phyloP scores from a whole-genome alignment of 495 filamentous ascomycete species.

The Penicillium nucicola region DNA sequence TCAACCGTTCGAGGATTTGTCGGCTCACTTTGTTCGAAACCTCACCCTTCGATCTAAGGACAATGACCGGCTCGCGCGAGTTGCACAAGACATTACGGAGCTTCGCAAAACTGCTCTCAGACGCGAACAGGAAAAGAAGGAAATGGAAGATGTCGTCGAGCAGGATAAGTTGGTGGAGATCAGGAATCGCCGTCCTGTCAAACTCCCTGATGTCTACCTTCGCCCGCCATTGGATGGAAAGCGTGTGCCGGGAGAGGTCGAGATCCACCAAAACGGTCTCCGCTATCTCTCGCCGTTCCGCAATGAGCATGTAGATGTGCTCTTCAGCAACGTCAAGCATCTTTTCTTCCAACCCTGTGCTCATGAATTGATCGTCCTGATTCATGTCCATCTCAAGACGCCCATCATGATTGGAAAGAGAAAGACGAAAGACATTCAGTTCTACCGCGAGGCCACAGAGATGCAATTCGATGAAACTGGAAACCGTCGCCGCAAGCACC shows the following conservation, averaged over 20 bases:
- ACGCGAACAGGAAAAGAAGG: conserved; percentile 96
- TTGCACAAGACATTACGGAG: conserved; percentile 85
- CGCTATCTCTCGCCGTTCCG: conserved; percentile 88
- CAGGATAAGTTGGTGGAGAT: conserved; percentile 95
- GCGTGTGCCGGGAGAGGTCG: conserved; percentile 88
- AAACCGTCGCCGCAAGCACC: conserved; percentile 93
- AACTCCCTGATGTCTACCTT: conserved; percentile 87
- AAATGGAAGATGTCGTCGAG: conserved; percentile 99
- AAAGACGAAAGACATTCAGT: conserved; percentile 98
- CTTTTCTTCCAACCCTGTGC: conserved; percentile 97
- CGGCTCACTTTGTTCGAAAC: conserved; percentile 92
- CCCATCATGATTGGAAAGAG: conserved; percentile 98
- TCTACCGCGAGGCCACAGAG: conserved; percentile 96
- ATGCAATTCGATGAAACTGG: conserved; percentile 99
- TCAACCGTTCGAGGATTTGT: conserved; percentile 94
- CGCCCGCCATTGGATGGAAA: conserved; percentile 94
- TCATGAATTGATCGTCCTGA: conserved; percentile 95
- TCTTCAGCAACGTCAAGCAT: conserved; percentile 98
- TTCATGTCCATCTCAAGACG: conserved; percentile 95
- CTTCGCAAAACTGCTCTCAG: conserved; percentile 88
- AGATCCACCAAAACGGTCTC: conserved; percentile 98
- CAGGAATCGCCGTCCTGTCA: conserved; percentile 81
- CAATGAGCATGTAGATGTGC: conserved; percentile 82
- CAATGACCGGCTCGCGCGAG: conserved; percentile 79
- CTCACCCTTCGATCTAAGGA: conserved; percentile 91